phyloP scores from a whole-genome alignment of 257 asterid species.

The Fraxinus anomala region DNA sequence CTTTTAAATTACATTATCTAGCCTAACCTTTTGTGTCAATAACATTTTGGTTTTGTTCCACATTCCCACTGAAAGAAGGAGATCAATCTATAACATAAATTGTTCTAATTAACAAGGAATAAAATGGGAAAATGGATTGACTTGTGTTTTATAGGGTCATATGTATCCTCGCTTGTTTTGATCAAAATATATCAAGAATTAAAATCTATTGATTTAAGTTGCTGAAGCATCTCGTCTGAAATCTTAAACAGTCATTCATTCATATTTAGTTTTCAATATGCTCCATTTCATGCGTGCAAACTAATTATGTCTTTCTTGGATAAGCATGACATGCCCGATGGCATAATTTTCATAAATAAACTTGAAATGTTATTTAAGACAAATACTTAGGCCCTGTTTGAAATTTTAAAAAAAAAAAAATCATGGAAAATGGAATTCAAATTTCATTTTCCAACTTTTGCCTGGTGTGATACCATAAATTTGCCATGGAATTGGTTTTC shows the following conservation, averaged over 20 bases:
- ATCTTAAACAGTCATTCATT: neutral
- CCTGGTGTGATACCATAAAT: no score
- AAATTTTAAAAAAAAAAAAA: no score
- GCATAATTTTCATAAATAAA: no score
- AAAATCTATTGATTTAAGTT: neutral
- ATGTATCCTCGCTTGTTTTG: neutral
- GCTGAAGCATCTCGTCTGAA: neutral
- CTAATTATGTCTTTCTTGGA: no score
- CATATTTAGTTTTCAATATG: no score
- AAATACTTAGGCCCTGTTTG: no score
- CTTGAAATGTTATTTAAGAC: neutral
- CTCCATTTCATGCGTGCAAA: no score
- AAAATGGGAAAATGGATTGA: conserved; percentile 41
- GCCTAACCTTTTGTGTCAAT: no score
- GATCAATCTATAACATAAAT: conserved; percentile 2
- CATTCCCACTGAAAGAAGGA: neutral
- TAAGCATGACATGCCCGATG: no score
- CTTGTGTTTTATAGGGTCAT: neutral
- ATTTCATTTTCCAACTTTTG: no score
- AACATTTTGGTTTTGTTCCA: neutral
- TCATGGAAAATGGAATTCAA: no score
- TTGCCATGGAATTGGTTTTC: no score
- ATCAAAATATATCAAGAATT: neutral
- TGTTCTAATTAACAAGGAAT: conserved; percentile 15
- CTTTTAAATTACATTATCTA: neutral